Evolutionary conservation across 768 basidiomycete species (phyloP).

Genomic region (Tylopilus plumbeoviolaceoides): DNA sequence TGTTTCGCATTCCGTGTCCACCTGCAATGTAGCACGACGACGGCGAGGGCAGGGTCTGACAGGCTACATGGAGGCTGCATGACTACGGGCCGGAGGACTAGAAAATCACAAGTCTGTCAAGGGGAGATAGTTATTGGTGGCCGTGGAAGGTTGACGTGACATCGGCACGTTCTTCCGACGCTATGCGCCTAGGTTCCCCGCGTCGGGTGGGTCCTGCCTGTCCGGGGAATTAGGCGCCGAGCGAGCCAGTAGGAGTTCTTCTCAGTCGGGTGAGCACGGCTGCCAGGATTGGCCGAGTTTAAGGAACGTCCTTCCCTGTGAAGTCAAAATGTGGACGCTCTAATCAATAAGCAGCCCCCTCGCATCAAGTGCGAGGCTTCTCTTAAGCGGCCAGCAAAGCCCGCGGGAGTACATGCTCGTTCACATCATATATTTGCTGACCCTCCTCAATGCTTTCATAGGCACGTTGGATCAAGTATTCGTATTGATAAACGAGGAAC

Average conservation of each 20-base stretch:
- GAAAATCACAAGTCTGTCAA: constrained; percentile 1
- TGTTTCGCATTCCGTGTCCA: constrained; percentile 14
- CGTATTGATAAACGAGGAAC: background rate
- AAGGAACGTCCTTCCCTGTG: constrained; percentile 3
- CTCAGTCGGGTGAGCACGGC: constrained; percentile 8
- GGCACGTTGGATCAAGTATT: background rate
- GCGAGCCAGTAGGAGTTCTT: background rate
- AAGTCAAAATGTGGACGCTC: constrained; percentile 9
- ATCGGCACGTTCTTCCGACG: constrained; percentile 15
- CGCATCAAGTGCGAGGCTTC: constrained; percentile 19
- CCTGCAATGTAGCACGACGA: constrained; percentile 8
- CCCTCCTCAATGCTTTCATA: constrained; percentile 4
- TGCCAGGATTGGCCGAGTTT: constrained; percentile 14
- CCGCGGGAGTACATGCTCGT: constrained; percentile 14
- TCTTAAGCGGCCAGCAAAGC: constrained; percentile 10
- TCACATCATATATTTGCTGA: constrained; percentile 4
- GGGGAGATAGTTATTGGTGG: background rate
- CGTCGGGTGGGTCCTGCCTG: constrained; percentile 6
- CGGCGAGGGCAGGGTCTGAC: constrained; percentile 3
- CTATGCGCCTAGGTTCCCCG: background rate
- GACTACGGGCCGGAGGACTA: background rate
- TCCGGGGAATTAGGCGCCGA: constrained; percentile 22
- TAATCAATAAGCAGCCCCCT: constrained; percentile 12
- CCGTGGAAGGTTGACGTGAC: constrained; percentile 8
- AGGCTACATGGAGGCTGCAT: background rate